Base-by-base conservation (phyloP, 805 yeast species). In the Diddensiella transvaalensis region DNA sequence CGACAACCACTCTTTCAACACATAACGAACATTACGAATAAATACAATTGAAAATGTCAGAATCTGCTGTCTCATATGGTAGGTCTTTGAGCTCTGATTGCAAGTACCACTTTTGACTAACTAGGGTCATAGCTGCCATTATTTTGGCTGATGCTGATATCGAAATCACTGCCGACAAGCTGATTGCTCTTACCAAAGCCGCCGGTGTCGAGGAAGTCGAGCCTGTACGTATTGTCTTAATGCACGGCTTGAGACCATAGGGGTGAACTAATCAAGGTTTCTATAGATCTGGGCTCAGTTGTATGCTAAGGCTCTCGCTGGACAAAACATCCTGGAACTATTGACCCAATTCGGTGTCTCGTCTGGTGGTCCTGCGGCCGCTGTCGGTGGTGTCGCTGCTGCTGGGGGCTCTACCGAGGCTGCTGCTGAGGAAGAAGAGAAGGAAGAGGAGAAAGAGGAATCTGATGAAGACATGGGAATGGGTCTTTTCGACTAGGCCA, bases 141-240 rank as follows among this genome's bases (percentile, higher is more conserved):
- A 89, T 91, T 78, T 82, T 91, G 75, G 96, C 97, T 62, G 99
- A 91, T 72, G 87, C 97, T 68, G 96, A 88, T 69, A 77, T 88
- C 69, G 96, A 90, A 75, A 81, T 93, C 82, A 80, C 96, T 52
- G 68, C 93, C 63, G 91, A 85, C 73, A 87, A 87, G 80, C 77
- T 87, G 64, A 72, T 80, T 67, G 73, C 93, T 60, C 74, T 87
- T 70, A 75, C 87, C 72, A 67, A 75, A 66, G 87, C 95, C 63
- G 96, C 96, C 63, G 86, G 87, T 71, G 82, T 89, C 67, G 74
- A 78, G 52, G 66, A 48, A 50, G 87, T 85, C 67, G 95, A 86
- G 63, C 70, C 70, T 49, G 70, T 56, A 68, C 58, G 72, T 70
- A 10, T 15, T 35, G 18, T 17, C 11, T 35, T 35, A 11, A 11